Percentiles rank a stretch among this genome's conserved stretches.
These are phyloP conservation scores for Phytophthora melonis DNA, from an alignment of 352 stramenopile genomes.

Conservation along the genomic window DNA sequence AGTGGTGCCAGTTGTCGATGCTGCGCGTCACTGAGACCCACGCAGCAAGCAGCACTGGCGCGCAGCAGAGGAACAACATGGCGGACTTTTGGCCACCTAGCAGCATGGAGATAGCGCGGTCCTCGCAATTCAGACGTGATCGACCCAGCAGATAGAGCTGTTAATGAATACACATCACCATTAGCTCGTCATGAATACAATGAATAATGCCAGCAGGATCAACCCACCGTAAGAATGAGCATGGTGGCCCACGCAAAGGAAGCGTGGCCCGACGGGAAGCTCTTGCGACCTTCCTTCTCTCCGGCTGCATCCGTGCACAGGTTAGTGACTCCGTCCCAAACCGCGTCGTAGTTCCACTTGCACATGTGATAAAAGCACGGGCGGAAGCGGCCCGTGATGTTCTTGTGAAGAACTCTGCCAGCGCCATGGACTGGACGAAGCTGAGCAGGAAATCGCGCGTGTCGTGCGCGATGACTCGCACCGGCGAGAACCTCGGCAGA, in stretches of 20 bases:
- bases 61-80: slow-evolving; percentile 68
- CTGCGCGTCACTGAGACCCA: slow-evolving; percentile 73
- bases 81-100: slow-evolving; percentile 55
- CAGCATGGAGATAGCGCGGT: slow-evolving; percentile 47
- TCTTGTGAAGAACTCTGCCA: slow-evolving; percentile 67
- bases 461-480: slow-evolving; percentile 63
- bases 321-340: slow-evolving; percentile 5
- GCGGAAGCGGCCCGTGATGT: slow-evolving; percentile 70
- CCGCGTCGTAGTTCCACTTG: slow-evolving; percentile 60
- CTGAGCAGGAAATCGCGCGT: slow-evolving; percentile 73
- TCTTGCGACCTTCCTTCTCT: slow-evolving; percentile 74
- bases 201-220: not conserved
- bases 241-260: slow-evolving; percentile 78
- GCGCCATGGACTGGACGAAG: slow-evolving; percentile 49
- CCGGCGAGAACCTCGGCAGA: slow-evolving; percentile 48
- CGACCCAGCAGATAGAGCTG: slow-evolving; percentile 72
- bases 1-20: slow-evolving; percentile 86
- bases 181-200: not conserved
- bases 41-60: slow-evolving; percentile 57
- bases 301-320: slow-evolving; percentile 5
- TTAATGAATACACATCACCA: not conserved
- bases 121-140: slow-evolving; percentile 56
- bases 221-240: slow-evolving; percentile 68
- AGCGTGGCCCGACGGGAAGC: slow-evolving; percentile 78
- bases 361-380: slow-evolving; percentile 83